Evolutionary conservation across 2,329 filamentous ascomycete genomes (phyloP), one percentile per base, ranked within the genome.

Genomic region (Penicillium corylophilum): DNA sequence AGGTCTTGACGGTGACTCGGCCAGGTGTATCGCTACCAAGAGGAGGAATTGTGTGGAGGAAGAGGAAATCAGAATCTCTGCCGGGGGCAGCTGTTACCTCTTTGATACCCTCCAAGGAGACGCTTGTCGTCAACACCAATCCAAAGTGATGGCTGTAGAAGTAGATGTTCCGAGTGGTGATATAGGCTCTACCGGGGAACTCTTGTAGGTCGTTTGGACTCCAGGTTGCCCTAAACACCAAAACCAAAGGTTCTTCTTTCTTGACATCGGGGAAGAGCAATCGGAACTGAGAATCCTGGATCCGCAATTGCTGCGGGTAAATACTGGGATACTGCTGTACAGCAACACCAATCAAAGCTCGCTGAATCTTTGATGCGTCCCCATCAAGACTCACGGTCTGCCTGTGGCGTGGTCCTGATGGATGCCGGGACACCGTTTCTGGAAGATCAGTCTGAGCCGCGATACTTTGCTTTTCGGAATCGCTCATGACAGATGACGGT

Each of bases 61-160:
- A 95, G 26, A 97, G 82, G 69, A 92, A 95, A 72, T 99, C 94
- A 66, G 90, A 96, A 63, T 96, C 91, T 67, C 87, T 87, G 18
- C 94, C 94, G 12, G 90, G 87, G 2, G 90, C 90, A 33, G 89
- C 89, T 22, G 90, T 96, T 38, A 97, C 90, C 71, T 97, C 94
- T 8, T 85, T 84, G 50, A 99, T 90, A 18, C 82, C 85, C 48
- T 86, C 82, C 51, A 99, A 78, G 48, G 81, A 84, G 45, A 95
- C 83, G 15, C 83, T 83, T 45, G 91, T 93, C 1, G 93, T 89
- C 31, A 96, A 80, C 1, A 97, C 88, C 5, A 99, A 80, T 5
- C 94, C 94, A 69, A 96, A 85, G 66, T 96, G 89, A 65, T 97
- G 89, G 63, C 92, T 95, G 73, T 96, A 99, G 67, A 99, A 97